Evolutionary conservation across 2,329 filamentous ascomycete species (phyloP), one percentile per base, ranked within the genome.

Genomic region (Sclerotinia borealis): DNA sequence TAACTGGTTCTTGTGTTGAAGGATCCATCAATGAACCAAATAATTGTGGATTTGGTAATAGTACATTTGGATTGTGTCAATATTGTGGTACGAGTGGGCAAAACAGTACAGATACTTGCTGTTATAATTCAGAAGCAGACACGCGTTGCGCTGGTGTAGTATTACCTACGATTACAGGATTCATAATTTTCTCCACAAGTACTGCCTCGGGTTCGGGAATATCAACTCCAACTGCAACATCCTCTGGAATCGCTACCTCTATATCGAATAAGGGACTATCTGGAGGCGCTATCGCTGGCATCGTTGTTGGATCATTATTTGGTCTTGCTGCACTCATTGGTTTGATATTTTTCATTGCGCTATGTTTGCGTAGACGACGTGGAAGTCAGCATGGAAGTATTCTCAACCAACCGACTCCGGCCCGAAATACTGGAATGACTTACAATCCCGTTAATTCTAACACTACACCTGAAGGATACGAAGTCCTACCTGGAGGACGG

Each of bases 101-200:
- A 67, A 98, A 98, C 76, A 89, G 92, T 11, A 98, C 93, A 58
- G 93, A 98, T 75, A 96, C 93, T 4, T 99, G 95, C 79, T 99
- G 95, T 76, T 88, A 92, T 72, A 92, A 86, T 71, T 87, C 93
- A 6, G 82, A 92, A 66, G 87, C 89, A n/a, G 84, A 91, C 64
- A 78, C 79, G 31, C 84, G 87, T 67, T 99, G 95, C 75, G 78
- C 84, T 56, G 84, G 85, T 58, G 90, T 99, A n/a, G 80, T 83
- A 31, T 79, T 99, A 8, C 95, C 95, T 0, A 85, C 85, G 1
- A 88, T 92, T 54, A 85, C 86, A 17, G 83, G 89, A 13, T 87
- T 87, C 11, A 84, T 93, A 67, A 82, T 82, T 7, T 84, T 89
- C 64, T 76, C 79, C n/a, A 81, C 81, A 10, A 75, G 80, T 19